phyloP scores from a whole-genome alignment of 805 yeast genomes.

The Wickerhamiella azymoides region DNA sequence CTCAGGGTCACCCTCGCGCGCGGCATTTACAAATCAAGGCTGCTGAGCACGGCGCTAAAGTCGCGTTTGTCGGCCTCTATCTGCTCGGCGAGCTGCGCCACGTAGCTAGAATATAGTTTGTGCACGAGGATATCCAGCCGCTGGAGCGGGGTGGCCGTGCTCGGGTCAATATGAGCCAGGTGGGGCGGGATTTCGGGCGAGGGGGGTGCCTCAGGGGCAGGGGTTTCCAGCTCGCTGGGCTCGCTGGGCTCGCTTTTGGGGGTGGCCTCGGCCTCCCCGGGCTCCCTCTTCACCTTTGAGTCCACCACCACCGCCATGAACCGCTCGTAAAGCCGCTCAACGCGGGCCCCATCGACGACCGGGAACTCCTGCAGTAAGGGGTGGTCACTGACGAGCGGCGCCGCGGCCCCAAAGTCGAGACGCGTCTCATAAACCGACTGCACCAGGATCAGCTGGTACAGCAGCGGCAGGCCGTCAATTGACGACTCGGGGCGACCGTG shows the following conservation, averaged over 20 bases:
- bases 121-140: constrained; percentile 3
- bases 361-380: constrained; percentile 17
- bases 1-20: too few relatives aligned
- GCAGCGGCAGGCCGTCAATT: constrained; percentile 13
- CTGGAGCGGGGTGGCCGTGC: background rate
- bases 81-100: background rate
- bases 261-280: constrained; percentile 3
- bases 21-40: background rate
- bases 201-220: background rate
- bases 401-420: constrained; percentile 18
- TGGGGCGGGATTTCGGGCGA: background rate
- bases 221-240: background rate
- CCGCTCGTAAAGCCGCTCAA: background rate
- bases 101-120: constrained; percentile 4
- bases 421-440: constrained; percentile 25
- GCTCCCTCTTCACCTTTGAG: constrained; percentile 6
- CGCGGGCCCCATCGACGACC: background rate
- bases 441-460: constrained; percentile 22
- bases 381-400: constrained; percentile 19
- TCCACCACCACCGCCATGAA: background rate
- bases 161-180: background rate
- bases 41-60: background rate
- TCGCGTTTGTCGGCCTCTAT: constrained; percentile 7
- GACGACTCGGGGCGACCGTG: constrained; percentile 3
- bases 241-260: background rate